These are phyloP conservation scores for Calonectria crousiana DNA, from an alignment of 2,329 filamentous ascomycete genomes.

Conservation along the genomic window DNA sequence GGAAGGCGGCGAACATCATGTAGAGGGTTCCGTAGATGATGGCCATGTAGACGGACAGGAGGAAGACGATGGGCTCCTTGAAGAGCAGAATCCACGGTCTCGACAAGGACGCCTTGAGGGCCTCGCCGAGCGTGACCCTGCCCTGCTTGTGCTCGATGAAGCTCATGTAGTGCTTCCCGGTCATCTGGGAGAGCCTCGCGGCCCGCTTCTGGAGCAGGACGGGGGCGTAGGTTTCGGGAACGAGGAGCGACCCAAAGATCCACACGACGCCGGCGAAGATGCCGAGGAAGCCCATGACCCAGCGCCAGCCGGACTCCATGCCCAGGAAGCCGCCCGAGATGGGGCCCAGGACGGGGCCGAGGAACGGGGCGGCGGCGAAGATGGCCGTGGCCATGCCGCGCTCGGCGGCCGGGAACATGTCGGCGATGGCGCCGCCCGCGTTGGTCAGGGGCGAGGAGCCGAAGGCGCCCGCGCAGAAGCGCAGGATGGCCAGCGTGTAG, in stretches of 20 bases:
- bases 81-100: slow-evolving; percentile 17
- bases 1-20: slow-evolving; percentile 18
- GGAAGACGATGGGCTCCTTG: slow-evolving; percentile 13
- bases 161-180: slow-evolving; percentile 20
- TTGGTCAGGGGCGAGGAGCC: slow-evolving; percentile 18
- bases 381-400: slow-evolving; percentile 16
- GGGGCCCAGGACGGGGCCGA: slow-evolving; percentile 8
- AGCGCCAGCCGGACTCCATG: slow-evolving; percentile 13
- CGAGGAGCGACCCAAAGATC: slow-evolving; percentile 8
- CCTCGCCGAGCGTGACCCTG: not conserved
- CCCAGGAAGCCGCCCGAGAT: slow-evolving; percentile 14
- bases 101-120: slow-evolving; percentile 10
- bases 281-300: slow-evolving; percentile 19
- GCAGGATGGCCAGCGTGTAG: not conserved
- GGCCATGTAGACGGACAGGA: slow-evolving; percentile 17
- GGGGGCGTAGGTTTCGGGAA: slow-evolving; percentile 16
- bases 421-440: slow-evolving; percentile 16
- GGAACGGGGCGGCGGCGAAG: slow-evolving; percentile 13
- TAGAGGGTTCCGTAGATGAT: slow-evolving; percentile 19
- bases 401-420: slow-evolving; percentile 12
- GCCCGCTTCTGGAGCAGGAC: slow-evolving; percentile 9
- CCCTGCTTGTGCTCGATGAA: slow-evolving; percentile 7
- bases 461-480: slow-evolving; percentile 12
- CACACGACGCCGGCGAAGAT: slow-evolving; percentile 12
- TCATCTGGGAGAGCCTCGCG: slow-evolving; percentile 5